A percentile compares a stretch with the other conserved stretches of the same genome.
Conservation (phyloP, 192 early-diverging fungal species). For the Coemansia sp. region DNA sequence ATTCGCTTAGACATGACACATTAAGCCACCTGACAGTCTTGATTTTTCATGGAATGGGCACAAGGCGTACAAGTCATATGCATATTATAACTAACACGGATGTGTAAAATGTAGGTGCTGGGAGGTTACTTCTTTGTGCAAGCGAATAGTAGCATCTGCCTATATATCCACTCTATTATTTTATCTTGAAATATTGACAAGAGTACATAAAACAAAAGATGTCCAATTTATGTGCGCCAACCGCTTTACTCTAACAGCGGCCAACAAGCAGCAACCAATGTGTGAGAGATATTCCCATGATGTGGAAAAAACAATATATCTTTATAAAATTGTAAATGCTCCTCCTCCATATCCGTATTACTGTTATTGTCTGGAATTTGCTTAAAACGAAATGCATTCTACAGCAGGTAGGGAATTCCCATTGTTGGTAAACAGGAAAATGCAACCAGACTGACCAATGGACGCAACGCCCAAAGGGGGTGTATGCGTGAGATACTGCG, state of each 20-base stretch:
- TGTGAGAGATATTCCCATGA: background rate
- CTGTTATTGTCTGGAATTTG: background rate
- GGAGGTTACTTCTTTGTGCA: too few relatives aligned
- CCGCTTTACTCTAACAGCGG: background rate
- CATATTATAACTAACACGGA: too few relatives aligned
- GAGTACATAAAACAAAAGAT: background rate
- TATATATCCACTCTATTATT: background rate
- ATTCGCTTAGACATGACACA: background rate
- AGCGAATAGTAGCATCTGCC: too few relatives aligned
- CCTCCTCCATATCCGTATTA: background rate
- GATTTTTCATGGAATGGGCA: background rate
- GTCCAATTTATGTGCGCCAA: background rate
- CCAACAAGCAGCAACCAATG: background rate
- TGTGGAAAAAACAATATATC: background rate
- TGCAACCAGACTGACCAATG: background rate
- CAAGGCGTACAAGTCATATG: background rate
- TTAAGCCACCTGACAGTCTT: background rate
- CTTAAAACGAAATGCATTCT: background rate
- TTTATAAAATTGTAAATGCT: background rate
- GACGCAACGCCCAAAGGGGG: background rate
- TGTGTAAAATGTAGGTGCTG: too few relatives aligned
- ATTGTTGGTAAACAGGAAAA: too few relatives aligned
- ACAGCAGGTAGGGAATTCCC: too few relatives aligned
- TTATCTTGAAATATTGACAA: background rate
- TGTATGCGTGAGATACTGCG: background rate